Evolutionary conservation across 352 stramenopile genomes (phyloP).

Genomic region (Paralagenidium karlingii): DNA sequence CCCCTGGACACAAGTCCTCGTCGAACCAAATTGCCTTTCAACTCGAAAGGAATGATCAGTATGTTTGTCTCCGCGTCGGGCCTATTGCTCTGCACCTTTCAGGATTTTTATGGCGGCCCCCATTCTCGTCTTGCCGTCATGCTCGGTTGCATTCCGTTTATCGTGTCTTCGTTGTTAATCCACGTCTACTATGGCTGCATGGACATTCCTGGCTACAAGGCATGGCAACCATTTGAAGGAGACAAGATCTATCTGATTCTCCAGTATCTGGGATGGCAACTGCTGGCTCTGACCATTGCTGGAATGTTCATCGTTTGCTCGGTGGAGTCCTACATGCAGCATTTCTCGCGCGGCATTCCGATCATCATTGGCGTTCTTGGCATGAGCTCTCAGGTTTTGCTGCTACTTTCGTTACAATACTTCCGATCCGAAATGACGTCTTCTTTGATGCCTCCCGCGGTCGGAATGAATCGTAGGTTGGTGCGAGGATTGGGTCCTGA

Average conservation of each 20-base stretch:
- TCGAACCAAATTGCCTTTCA: slow-evolving; percentile 10
- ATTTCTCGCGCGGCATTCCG: slow-evolving; percentile 1
- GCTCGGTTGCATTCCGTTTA: slow-evolving; percentile 21
- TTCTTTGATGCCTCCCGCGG: no score
- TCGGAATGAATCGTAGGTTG: no score
- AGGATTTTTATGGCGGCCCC: slow-evolving; percentile 16
- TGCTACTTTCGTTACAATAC: slow-evolving; percentile 34
- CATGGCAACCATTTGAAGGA: slow-evolving; percentile 48
- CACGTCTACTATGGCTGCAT: slow-evolving; percentile 32
- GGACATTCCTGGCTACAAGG: slow-evolving; percentile 26
- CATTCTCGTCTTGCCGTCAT: slow-evolving; percentile 19
- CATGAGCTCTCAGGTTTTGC: slow-evolving; percentile 30
- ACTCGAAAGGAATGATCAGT: slow-evolving; percentile 33
- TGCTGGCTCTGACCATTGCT: slow-evolving; percentile 26
- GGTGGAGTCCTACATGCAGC: slow-evolving; percentile 1
- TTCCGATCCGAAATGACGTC: slow-evolving; percentile 12
- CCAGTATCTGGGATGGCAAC: slow-evolving; percentile 46
- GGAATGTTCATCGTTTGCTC: slow-evolving; percentile 21
- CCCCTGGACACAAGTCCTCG: no score
- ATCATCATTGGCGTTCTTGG: slow-evolving; percentile 20
- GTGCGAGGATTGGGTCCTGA: slow-evolving; percentile 4
- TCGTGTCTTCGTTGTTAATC: slow-evolving; percentile 25
- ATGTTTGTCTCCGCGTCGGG: slow-evolving; percentile 28
- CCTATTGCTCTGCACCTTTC: slow-evolving; percentile 24
- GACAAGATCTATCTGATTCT: slow-evolving; percentile 36